Conservation (phyloP, 129 eudicot genomes). For the Daucus carota region DNA sequence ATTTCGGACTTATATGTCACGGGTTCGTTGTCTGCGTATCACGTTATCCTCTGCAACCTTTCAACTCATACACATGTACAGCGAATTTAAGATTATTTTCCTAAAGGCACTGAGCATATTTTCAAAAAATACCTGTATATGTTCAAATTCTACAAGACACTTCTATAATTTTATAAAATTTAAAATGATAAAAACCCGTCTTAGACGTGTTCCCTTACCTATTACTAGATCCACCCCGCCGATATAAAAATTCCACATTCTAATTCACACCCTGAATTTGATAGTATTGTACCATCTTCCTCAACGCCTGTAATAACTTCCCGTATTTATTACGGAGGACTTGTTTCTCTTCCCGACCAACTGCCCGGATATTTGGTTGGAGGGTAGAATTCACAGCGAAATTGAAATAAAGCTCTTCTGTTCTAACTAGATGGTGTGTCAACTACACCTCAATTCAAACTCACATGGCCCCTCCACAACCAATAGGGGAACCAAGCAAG, state of each 20-base stretch:
- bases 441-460: neutral
- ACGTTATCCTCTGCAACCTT: neutral
- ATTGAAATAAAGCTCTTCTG: neutral
- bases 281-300: neutral
- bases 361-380: neutral
- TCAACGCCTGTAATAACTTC: neutral
- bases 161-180: no score
- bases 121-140: no score
- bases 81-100: no score
- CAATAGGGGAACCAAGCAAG: neutral
- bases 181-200: no score
- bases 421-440: neutral
- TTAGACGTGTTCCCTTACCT: no score
- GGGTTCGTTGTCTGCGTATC: neutral
- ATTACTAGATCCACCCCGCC: no score
- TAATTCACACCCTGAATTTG: neutral
- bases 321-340: slow-evolving; percentile 2
- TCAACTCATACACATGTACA: neutral
- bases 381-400: neutral
- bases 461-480: slow-evolving; percentile 1
- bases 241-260: neutral
- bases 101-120: no score
- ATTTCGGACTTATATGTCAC: neutral
- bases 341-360: neutral
- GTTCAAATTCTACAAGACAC: no score